These are phyloP conservation scores for Xylaria sp. DNA, from an alignment of 2,329 filamentous ascomycete genomes.

Conservation along the genomic window DNA sequence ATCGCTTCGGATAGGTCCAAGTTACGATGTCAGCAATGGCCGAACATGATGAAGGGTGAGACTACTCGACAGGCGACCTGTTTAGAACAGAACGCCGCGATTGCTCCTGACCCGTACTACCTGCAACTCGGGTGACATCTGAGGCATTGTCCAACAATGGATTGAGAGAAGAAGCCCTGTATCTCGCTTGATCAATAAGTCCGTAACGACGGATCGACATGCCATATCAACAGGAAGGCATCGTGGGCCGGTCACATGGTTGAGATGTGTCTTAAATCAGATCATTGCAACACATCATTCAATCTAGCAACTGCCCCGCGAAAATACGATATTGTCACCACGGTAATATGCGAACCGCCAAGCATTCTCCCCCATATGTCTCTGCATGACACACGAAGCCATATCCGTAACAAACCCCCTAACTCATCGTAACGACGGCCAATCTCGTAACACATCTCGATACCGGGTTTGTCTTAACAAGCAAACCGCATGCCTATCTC, in stretches of 20 bases:
- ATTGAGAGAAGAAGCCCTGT: neutral
- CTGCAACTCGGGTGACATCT: neutral
- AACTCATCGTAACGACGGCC: neutral
- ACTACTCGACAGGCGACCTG: neutral
- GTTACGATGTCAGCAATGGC: neutral
- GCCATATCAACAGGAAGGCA: neutral
- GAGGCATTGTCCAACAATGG: neutral
- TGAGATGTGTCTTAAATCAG: no score
- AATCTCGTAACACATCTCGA: neutral
- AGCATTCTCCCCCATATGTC: neutral
- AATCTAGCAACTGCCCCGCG: neutral
- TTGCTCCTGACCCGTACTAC: neutral
- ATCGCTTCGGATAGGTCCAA: neutral
- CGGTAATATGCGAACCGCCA: neutral
- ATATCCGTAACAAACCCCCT: neutral
- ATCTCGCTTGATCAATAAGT: neutral
- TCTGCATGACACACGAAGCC: neutral
- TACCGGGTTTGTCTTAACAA: neutral
- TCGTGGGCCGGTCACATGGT: no score
- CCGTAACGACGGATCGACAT: neutral
- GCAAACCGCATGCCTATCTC: slow-evolving; percentile 18
- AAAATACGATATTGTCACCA: no score
- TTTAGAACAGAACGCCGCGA: neutral
- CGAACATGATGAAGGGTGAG: neutral
- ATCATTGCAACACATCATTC: neutral